These are phyloP conservation scores for Stylonectria norvegica DNA, from an alignment of 2,329 filamentous ascomycete species.

Conservation along the genomic window DNA sequence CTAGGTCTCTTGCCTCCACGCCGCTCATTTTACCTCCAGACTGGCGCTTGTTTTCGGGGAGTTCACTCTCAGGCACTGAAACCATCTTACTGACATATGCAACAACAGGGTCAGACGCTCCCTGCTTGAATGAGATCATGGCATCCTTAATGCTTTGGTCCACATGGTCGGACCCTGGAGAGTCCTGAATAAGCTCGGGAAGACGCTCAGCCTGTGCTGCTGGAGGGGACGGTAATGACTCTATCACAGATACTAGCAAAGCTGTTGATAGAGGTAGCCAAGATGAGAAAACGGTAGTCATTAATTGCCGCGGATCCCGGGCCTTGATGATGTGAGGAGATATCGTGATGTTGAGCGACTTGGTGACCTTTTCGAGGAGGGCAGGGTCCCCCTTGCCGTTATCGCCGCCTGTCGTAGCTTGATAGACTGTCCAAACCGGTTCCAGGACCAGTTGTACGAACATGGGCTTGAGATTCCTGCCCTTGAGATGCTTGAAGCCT, in stretches of 20 bases:
- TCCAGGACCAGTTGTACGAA: slow-evolving; percentile 96
- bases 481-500: slow-evolving; percentile 87
- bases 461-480: slow-evolving; percentile 87
- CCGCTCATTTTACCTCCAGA: slow-evolving; percentile 66
- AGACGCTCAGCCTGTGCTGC: slow-evolving; percentile 76
- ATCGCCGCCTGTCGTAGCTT: slow-evolving; percentile 79
- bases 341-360: slow-evolving; percentile 79
- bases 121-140: slow-evolving; percentile 75
- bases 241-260: slow-evolving; percentile 86
- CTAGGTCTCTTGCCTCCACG: slow-evolving; percentile 86
- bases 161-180: slow-evolving; percentile 72
- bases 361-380: slow-evolving; percentile 90
- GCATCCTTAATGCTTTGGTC: slow-evolving; percentile 69
- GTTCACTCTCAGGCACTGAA: slow-evolving; percentile 85
- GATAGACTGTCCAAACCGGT: slow-evolving; percentile 93
- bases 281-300: slow-evolving; percentile 80
- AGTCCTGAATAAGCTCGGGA: slow-evolving; percentile 72
- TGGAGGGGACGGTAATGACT: slow-evolving; percentile 82
- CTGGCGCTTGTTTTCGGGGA: slow-evolving; percentile 79
- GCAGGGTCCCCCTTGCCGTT: slow-evolving; percentile 78
- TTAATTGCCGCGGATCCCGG: slow-evolving; percentile 75
- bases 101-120: slow-evolving; percentile 71
- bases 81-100: slow-evolving; percentile 99
- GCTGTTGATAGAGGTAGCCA: slow-evolving; percentile 95
- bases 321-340: slow-evolving; percentile 81